phyloP scores from a whole-genome alignment of 345 rosid genomes.

The Sisymbrium altissimum region DNA sequence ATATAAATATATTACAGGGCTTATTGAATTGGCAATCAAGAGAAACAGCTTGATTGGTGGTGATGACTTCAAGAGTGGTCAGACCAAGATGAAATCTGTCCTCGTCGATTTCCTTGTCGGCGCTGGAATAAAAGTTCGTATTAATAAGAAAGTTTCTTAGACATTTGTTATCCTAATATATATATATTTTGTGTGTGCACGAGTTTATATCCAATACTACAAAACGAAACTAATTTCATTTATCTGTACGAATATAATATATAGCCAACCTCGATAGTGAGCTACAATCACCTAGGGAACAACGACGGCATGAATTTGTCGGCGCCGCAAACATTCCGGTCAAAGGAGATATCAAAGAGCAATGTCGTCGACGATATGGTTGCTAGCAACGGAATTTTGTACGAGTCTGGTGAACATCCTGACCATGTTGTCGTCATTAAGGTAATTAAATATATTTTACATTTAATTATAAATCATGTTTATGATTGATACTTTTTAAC shows the following conservation, averaged over 20 bases:
- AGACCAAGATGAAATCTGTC: constrained; percentile 97
- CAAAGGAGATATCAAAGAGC: constrained; percentile 97
- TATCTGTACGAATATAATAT: background rate
- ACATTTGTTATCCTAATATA: no score
- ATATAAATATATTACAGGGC: constrained; percentile 44
- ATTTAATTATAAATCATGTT: background rate
- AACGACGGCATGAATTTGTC: constrained; percentile 98
- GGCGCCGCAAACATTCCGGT: constrained; percentile 93
- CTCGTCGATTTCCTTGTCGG: constrained; percentile 96
- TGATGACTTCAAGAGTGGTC: constrained; percentile 99
- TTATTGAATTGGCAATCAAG: constrained; percentile 83
- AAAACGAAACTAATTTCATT: background rate
- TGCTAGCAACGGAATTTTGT: constrained; percentile 84
- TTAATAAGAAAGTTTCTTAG: background rate
- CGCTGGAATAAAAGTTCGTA: constrained; percentile 86
- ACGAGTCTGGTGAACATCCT: constrained; percentile 93
- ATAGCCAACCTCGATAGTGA: constrained; percentile 96
- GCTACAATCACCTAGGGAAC: constrained; percentile 96
- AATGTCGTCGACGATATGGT: constrained; percentile 99
- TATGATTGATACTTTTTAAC: background rate
- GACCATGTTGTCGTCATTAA: constrained; percentile 99
- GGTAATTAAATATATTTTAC: constrained; percentile 38
- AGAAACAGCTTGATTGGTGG: constrained; percentile 90
- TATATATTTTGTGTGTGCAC: no score
- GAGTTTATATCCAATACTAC: background rate